Evolutionary conservation across 2,329 filamentous ascomycete species (phyloP), one percentile per base, ranked within the genome.

Genomic region (Aspergillus melleus): DNA sequence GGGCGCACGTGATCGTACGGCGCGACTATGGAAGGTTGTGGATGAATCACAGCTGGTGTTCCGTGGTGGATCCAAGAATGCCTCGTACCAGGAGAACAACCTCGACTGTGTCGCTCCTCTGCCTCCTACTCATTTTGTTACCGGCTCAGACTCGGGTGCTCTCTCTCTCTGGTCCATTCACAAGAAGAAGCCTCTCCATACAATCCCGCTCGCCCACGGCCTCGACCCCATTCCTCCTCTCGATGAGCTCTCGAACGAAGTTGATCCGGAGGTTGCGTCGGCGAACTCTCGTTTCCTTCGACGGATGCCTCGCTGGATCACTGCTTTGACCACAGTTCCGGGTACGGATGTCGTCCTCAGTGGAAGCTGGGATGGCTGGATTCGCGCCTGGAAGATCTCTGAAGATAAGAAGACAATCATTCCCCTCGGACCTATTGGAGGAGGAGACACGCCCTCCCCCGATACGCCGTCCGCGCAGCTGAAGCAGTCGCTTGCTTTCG

Each of bases 31-130:
- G 95, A 97, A 97, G 77, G 93, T 99, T 1, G 87, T 91, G 4
- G 95, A 99, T 69, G 94, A 99, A 79, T 91, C 90, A 1, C 95
- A 99, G 74, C 85, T 99, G 6, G 93, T 98, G 2, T 99, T 98
- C 77, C 89, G 94, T 52, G 94, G 93, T 59, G 92, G 92, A 63
- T 78, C 74, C 47, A 81, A 74, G 52, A 77, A 80, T 14, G 53
- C 22, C 16, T 68, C 77, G 10, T 86, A 87, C 62, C 79, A 84
- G 49, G 87, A 97, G 75, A 94, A 92, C 57, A 96, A 89, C 72
- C 93, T 97, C 77, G 95, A 99, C 76, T 88, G 92, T 61, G 87
- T 98, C 26, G 90, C 93, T 60, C 92, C 96, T 81, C 85, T 99
- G n/a, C 71, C 95, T 90, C 77, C 92, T 90, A 70, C 89, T 89